Evolutionary conservation across 129 eudicot species (phyloP), one percentile per base, ranked within the genome.

Genomic region (Tanacetum coccineum): DNA sequence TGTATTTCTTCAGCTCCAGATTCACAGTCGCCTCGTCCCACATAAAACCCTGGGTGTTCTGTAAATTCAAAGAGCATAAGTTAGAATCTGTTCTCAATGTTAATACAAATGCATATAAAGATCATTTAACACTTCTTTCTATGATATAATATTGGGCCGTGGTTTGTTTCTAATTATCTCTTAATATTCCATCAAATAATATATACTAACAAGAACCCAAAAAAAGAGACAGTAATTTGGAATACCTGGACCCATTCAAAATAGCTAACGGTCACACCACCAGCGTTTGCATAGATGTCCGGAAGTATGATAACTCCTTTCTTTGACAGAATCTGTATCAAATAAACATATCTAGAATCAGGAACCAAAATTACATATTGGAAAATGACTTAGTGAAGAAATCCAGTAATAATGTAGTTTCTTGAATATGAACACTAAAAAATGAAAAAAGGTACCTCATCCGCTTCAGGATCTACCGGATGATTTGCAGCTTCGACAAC

Each of bases 171-270:
- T n/a, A 13, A 48, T 48, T 3, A 48, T 48, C 15, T 48, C 18
- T 48, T 48, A 48, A 48, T n/a, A 48, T 19, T 53, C 9, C 11
- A 53, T 52, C 20, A 14, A 17, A 17, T 1, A 19, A 52, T 53
- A 18, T 32, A 32, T 32, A 32, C 11, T 7, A 28, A 30, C 39
- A 5, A 32, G 39, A 32, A 32, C 39, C 2, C 11, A n/a, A 3
- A 9, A 56, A 28, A 20, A 20, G 9, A 2, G 4, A 15, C 32
- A 11, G 22, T 47, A 19, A 2, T 25, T 1, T 11, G 26, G 46
- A 55, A 58, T 84, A 88, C 96, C 92, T 85, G 96, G 72, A 89
- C 96, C 93, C 90, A 85, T 70, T 89, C 96, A 57, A 89, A 89
- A 66, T 89, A 85, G 70, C 90, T 89, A 55, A 89, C 93, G 2